Evolutionary conservation across 768 basidiomycete genomes (phyloP).

Genomic region (Leccinum ochraceum): DNA sequence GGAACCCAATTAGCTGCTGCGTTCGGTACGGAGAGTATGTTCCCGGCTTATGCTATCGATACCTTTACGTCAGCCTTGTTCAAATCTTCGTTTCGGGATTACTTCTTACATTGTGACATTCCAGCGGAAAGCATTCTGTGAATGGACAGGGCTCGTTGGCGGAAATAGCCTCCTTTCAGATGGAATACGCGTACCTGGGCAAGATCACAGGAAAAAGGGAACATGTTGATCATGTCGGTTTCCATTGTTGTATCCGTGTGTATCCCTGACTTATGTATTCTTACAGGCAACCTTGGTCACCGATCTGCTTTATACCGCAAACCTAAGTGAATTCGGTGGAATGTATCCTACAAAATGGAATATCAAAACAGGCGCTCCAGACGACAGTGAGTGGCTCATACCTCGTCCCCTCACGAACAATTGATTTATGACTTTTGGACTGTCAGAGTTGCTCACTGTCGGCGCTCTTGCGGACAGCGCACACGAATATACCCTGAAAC

Average conservation of each 20-base stretch:
- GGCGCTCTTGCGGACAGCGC: slow-evolving; percentile 69
- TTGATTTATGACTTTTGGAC: slow-evolving; percentile 1
- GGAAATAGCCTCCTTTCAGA: slow-evolving; percentile 77
- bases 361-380: slow-evolving; percentile 44
- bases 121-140: not conserved
- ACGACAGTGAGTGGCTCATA: slow-evolving; percentile 42
- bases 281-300: slow-evolving; percentile 52
- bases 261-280: not conserved
- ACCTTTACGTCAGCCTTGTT: slow-evolving; percentile 48
- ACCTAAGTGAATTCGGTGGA: slow-evolving; percentile 49
- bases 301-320: slow-evolving; percentile 44
- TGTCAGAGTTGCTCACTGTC: slow-evolving; percentile 48
- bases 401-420: not conserved
- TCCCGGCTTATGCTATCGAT: slow-evolving; percentile 73
- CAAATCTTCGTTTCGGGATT: not conserved
- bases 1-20: slow-evolving; percentile 59
- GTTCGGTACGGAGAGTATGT: slow-evolving; percentile 67
- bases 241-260: not conserved
- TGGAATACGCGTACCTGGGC: slow-evolving; percentile 85
- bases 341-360: slow-evolving; percentile 68
- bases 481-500: slow-evolving; percentile 77
- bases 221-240: slow-evolving; percentile 56
- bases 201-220: slow-evolving; percentile 71
- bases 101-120: not conserved
- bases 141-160: slow-evolving; percentile 49